Evolutionary conservation across 768 basidiomycete species (phyloP), one percentile per base, ranked within the genome.

Genomic region (Thelephora ganbajun): DNA sequence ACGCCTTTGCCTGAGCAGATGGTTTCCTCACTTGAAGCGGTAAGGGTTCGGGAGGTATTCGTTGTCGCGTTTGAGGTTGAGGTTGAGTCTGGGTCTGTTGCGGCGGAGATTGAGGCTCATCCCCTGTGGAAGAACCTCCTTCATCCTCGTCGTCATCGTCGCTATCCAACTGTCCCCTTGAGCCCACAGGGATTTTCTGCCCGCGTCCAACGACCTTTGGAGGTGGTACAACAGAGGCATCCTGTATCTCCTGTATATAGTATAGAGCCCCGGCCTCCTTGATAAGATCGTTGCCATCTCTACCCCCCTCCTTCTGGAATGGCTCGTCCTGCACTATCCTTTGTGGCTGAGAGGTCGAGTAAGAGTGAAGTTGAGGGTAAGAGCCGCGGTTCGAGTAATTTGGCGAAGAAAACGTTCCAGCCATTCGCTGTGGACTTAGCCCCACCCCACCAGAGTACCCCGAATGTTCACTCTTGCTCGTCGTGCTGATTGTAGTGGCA

Each of bases 201-300:
- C 26, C 26, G 26, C 26, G 26, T 30, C 26, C 26, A 9, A 48
- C 33, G 52, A 51, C 3, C 54, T 51, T 3, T 53, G 59, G 33
- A 41, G 52, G 44, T 49, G 49, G 47, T 16, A 41, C 26, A 30
- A 30, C 26, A 30, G 26, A 30, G 4, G 9, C 9, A 9, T 30
- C 26, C 26, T 30, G 26, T 30, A 30, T 30, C 26, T 30, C 69
- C 44, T 76, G 76, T 75, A 85, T 79, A 58, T 77, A 83, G 62
- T 74, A 83, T 37, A 84, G 59, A 11, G 80, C 79, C 20, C 77
- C 77, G 11, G 77, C 77, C 56, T 82, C 80, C 47, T 68, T 63
- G 43, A 68, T 65, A 22, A 81, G 55, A 39, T 64, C 64, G 43
- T 68, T 58, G 18, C 60, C 61, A 33, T 59, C 56, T 16, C 16